Evolutionary conservation across 2,329 filamentous ascomycete species (phyloP).

Genomic region (Teratosphaeria viscida): DNA sequence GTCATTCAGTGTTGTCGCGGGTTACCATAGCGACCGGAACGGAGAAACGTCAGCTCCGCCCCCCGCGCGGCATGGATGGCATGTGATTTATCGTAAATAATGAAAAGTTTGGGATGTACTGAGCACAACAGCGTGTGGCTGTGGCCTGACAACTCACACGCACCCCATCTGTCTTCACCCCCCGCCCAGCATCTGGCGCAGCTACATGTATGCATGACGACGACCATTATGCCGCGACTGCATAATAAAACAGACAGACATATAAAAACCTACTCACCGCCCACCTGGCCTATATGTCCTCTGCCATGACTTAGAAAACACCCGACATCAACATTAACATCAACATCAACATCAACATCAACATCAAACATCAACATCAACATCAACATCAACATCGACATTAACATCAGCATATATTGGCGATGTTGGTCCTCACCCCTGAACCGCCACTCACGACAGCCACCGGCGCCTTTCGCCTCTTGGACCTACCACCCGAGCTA

Average conservation of each 20-base stretch:
- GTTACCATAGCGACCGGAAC: not conserved
- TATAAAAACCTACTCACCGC: not conserved
- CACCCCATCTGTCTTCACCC: not conserved
- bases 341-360: not conserved
- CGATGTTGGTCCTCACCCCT: not conserved
- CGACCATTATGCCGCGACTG: not conserved
- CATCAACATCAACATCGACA: not conserved
- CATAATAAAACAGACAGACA: not conserved
- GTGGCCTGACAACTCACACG: not conserved
- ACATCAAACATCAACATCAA: too few species aligned
- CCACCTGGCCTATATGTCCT: not conserved
- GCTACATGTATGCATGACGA: not conserved
- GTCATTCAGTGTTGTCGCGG: not conserved
- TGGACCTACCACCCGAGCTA: slow-evolving; percentile 17
- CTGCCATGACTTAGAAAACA: not conserved
- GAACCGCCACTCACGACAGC: not conserved
- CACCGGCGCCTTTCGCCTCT: slow-evolving; percentile 8
- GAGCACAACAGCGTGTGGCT: not conserved
- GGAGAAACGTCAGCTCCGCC: not conserved
- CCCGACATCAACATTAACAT: not conserved
- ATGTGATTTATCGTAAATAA: not conserved
- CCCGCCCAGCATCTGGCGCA: too few species aligned
- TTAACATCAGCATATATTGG: not conserved
- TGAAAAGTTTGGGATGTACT: not conserved
- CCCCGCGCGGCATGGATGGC: too few species aligned